Evolutionary conservation across 768 basidiomycete species (phyloP).

Genomic region (Phlebiopsis flavidoalba): DNA sequence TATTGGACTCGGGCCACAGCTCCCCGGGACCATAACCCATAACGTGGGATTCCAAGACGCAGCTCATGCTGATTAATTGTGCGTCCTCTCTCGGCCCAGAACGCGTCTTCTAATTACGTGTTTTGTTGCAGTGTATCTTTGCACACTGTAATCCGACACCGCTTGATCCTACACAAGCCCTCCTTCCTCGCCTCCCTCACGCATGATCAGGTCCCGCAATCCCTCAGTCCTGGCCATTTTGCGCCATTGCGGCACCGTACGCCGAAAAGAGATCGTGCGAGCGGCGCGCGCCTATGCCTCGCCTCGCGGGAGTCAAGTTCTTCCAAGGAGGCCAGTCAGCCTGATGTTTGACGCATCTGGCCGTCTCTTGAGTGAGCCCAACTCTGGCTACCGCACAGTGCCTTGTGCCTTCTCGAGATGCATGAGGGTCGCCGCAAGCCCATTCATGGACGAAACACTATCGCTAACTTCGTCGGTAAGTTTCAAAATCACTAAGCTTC

Average conservation of each 20-base stretch:
- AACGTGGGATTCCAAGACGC: slow-evolving; percentile 55
- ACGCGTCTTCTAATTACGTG: neutral
- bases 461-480: slow-evolving; percentile 48
- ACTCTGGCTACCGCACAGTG: slow-evolving; percentile 70
- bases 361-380: slow-evolving; percentile 54
- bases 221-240: slow-evolving; percentile 71
- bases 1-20: slow-evolving; percentile 24
- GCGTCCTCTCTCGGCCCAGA: slow-evolving; percentile 25
- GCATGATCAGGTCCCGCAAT: slow-evolving; percentile 60
- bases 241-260: slow-evolving; percentile 73
- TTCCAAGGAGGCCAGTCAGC: slow-evolving; percentile 55
- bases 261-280: slow-evolving; percentile 62
- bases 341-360: slow-evolving; percentile 72
- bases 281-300: slow-evolving; percentile 47
- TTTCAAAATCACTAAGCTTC: slow-evolving; percentile 7
- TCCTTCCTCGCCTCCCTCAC: slow-evolving; percentile 65
- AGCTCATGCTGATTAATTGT: slow-evolving; percentile 73
- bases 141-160: slow-evolving; percentile 75
- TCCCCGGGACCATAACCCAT: slow-evolving; percentile 37
- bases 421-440: slow-evolving; percentile 38
- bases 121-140: slow-evolving; percentile 61
- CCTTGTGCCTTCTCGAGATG: slow-evolving; percentile 66
- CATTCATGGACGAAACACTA: slow-evolving; percentile 27
- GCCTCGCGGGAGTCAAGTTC: slow-evolving; percentile 31
- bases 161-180: slow-evolving; percentile 74